Conservation (phyloP, 257 asterid genomes). For the Jaltomata sinuosa region DNA sequence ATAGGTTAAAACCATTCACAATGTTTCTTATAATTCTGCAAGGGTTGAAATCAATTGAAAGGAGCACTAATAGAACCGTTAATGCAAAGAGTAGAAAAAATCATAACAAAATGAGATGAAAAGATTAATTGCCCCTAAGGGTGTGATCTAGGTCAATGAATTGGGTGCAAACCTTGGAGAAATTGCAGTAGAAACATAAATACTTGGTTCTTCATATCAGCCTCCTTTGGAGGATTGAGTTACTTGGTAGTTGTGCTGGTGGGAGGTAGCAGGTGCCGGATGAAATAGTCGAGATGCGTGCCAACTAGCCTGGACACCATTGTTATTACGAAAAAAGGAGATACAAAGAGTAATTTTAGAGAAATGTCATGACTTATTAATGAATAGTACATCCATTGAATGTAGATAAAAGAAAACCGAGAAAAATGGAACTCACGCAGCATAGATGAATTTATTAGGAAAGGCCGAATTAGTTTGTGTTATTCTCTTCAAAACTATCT, state of each 20-base stretch:
- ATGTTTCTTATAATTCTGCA: neutral
- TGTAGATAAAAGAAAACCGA: neutral
- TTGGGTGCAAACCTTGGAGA: neutral
- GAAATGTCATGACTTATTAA: neutral
- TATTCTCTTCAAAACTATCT: neutral
- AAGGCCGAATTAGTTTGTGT: neutral
- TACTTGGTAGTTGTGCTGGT: neutral
- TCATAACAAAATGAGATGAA: neutral
- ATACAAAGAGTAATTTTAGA: neutral
- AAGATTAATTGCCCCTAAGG: neutral
- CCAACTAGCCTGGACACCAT: neutral
- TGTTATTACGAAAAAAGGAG: neutral
- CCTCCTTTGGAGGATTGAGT: neutral
- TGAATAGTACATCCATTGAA: neutral
- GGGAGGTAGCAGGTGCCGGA: neutral
- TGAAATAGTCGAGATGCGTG: neutral
- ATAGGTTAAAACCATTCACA: neutral
- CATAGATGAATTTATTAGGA: neutral
- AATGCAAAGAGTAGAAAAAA: neutral
- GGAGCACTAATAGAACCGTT: neutral
- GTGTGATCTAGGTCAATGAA: neutral
- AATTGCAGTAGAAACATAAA: neutral
- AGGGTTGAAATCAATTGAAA: neutral
- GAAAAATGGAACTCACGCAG: neutral
- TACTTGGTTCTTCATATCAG: neutral